Conservation (phyloP, 345 rosid genomes). For the Brassica napus region DNA sequence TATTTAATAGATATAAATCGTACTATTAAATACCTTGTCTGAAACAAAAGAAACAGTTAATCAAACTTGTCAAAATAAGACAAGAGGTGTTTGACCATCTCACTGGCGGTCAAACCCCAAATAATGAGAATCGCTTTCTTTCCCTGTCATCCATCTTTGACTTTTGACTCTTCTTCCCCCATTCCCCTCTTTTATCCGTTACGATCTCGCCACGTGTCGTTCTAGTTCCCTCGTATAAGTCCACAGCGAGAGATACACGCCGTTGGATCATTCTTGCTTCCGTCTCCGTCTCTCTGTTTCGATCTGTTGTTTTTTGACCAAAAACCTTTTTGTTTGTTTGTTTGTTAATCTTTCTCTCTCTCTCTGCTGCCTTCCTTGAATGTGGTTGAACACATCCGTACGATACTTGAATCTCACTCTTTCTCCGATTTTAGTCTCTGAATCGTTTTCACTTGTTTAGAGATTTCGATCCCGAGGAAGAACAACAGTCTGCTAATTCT, state of each 20-base stretch:
- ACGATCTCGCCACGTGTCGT: slow-evolving; percentile 35
- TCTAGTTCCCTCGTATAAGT: background rate
- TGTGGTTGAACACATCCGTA: slow-evolving; percentile 50
- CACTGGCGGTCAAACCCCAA: slow-evolving; percentile 51
- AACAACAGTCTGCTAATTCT: background rate
- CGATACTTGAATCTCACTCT: slow-evolving; percentile 45
- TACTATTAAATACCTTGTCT: slow-evolving; percentile 6
- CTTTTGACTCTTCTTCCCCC: slow-evolving; percentile 41
- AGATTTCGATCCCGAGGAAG: slow-evolving; percentile 19
- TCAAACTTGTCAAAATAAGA: background rate
- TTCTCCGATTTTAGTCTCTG: slow-evolving; percentile 14
- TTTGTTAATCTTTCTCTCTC: background rate
- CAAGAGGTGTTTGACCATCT: slow-evolving; percentile 41
- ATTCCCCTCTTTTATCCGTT: background rate
- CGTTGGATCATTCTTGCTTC: slow-evolving; percentile 32
- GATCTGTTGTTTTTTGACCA: slow-evolving; percentile 45
- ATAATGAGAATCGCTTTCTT: slow-evolving; percentile 42
- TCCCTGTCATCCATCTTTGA: slow-evolving; percentile 53
- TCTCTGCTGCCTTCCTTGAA: slow-evolving; percentile 29
- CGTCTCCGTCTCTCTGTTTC: slow-evolving; percentile 38
- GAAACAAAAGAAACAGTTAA: slow-evolving; percentile 29
- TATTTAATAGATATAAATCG: background rate
- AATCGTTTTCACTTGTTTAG: slow-evolving; percentile 18
- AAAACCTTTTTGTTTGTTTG: slow-evolving; percentile 11
- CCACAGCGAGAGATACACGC: background rate